Conservation (phyloP, 371 early-diverging fungal species). For the Rhizopus sp. region DNA sequence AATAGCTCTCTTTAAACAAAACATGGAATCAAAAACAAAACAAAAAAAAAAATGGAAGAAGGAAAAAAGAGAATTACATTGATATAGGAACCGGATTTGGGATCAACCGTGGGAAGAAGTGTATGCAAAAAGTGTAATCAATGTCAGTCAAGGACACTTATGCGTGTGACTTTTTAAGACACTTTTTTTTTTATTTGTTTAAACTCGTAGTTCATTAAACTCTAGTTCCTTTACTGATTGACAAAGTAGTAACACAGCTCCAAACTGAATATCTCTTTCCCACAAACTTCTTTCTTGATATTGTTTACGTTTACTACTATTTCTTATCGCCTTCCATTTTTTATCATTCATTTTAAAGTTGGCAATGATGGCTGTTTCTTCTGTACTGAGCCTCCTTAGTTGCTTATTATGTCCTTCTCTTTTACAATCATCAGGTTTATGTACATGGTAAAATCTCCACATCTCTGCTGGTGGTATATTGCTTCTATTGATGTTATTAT, state of each 20-base stretch:
- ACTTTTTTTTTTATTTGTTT: too few species aligned
- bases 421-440: conserved; percentile 7
- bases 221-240: conserved; percentile 25
- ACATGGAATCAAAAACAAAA: conserved; percentile 9
- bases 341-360: conserved; percentile 29
- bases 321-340: conserved; percentile 26
- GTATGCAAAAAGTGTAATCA: background rate
- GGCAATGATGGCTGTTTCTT: conserved; percentile 26
- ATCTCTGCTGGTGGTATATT: conserved; percentile 18
- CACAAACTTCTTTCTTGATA: conserved; percentile 16
- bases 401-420: conserved; percentile 8
- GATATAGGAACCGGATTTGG: background rate
- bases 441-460: conserved; percentile 31
- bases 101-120: conserved; percentile 14
- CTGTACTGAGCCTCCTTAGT: conserved; percentile 22
- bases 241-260: conserved; percentile 22
- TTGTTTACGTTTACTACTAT: conserved; percentile 14
- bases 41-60: conserved; percentile 2
- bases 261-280: conserved; percentile 32
- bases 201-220: conserved; percentile 29
- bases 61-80: background rate
- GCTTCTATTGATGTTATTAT: background rate
- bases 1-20: conserved; percentile 13
- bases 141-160: background rate
- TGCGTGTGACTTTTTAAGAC: too few species aligned